These are phyloP conservation scores for Solanum chiquidenum DNA, from an alignment of 257 asterid genomes.

Conservation along the genomic window DNA sequence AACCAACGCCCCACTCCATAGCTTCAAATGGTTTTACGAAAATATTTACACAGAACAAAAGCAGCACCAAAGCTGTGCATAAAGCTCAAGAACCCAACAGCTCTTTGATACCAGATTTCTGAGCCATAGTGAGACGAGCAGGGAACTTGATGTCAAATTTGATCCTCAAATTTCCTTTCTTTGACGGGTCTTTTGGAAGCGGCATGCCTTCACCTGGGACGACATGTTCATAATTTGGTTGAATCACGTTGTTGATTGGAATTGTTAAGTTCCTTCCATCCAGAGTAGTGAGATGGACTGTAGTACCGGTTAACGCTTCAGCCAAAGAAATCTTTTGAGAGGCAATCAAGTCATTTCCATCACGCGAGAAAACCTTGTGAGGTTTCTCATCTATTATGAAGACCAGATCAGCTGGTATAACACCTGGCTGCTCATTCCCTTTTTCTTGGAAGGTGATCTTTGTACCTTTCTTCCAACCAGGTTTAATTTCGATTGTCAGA, in stretches of 20 bases:
- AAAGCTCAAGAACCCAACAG: constrained; percentile 16
- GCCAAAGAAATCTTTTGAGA: constrained; percentile 20
- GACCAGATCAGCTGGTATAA: constrained; percentile 30
- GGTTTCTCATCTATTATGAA: constrained; percentile 39
- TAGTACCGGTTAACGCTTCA: constrained; percentile 31
- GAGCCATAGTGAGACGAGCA: constrained; percentile 18
- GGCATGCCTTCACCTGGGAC: constrained; percentile 40
- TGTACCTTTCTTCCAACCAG: constrained; percentile 48
- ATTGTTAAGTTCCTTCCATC: constrained; percentile 31
- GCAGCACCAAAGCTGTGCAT: background rate
- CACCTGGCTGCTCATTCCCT: constrained; percentile 31
- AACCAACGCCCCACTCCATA: background rate
- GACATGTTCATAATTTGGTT: constrained; percentile 26
- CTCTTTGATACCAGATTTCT: constrained; percentile 29
- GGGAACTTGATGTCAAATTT: constrained; percentile 41
- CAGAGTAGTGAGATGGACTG: constrained; percentile 19
- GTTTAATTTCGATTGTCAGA: constrained; percentile 20
- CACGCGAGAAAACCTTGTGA: constrained; percentile 31
- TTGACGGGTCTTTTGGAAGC: constrained; percentile 22
- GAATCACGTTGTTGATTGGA: constrained; percentile 19
- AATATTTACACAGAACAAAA: background rate
- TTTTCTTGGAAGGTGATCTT: constrained; percentile 36
- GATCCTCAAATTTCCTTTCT: constrained; percentile 32
- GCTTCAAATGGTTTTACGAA: background rate
- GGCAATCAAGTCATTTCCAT: constrained; percentile 30